These are phyloP conservation scores for Staphylotrichum tortipilum DNA, from an alignment of 495 filamentous ascomycete genomes.

Conservation along the genomic window DNA sequence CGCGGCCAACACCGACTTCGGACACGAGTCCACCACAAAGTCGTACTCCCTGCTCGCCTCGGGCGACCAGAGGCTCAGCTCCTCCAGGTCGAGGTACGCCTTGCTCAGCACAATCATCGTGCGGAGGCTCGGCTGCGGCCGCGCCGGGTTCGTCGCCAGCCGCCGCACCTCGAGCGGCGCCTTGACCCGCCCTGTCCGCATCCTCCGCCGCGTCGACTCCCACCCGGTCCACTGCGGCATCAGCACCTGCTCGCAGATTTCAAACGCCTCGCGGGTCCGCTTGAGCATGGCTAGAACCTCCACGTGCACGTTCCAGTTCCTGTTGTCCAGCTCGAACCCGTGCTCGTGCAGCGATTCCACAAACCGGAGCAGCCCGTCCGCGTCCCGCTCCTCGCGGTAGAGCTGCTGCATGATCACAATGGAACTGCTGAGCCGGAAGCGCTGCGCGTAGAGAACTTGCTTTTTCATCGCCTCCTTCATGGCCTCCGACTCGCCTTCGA, in stretches of 20 bases:
- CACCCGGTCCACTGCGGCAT: slow-evolving; percentile 72
- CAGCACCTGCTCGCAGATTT: slow-evolving; percentile 59
- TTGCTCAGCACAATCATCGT: slow-evolving; percentile 33
- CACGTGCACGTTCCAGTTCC: slow-evolving; percentile 55
- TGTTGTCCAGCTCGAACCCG: slow-evolving; percentile 60
- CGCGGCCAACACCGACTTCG: slow-evolving; percentile 30
- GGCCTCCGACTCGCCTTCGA: no score
- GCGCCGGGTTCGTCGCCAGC: slow-evolving; percentile 18
- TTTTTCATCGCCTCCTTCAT: no score
- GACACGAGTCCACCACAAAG: slow-evolving; percentile 22
- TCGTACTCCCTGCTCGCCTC: slow-evolving; percentile 16
- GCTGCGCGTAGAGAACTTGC: slow-evolving; percentile 43
- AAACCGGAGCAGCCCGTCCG: slow-evolving; percentile 37
- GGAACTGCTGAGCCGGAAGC: slow-evolving; percentile 49
- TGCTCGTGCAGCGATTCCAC: slow-evolving; percentile 43
- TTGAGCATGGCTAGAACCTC: slow-evolving; percentile 38
- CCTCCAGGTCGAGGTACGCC: slow-evolving; percentile 33
- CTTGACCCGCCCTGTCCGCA: slow-evolving; percentile 10
- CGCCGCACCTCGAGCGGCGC: slow-evolving; percentile 32
- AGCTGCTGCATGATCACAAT: slow-evolving; percentile 54
- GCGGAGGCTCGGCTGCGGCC: slow-evolving; percentile 30
- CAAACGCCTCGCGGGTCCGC: slow-evolving; percentile 48
- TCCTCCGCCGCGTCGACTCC: slow-evolving; percentile 34
- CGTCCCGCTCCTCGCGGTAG: slow-evolving; percentile 40
- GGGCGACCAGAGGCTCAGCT: slow-evolving; percentile 25